A percentile compares a stretch with the other conserved stretches of the same genome.
phyloP scores from a whole-genome alignment of 2,329 filamentous ascomycete species.

The Arthrobotrys entomopaga region DNA sequence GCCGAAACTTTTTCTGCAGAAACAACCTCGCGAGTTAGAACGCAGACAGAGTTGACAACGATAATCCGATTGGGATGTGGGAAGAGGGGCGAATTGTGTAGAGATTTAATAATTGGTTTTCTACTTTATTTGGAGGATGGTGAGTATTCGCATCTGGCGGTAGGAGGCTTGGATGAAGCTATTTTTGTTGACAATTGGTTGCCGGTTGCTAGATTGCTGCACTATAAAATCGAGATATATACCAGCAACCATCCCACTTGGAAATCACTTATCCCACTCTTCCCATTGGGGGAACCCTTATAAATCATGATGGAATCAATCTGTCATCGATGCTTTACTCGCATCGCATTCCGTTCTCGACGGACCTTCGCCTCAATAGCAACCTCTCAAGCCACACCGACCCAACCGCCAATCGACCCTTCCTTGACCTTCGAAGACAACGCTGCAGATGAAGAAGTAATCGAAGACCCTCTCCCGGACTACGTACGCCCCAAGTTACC shows the following conservation, averaged over 20 bases:
- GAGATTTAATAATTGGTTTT: not conserved
- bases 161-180: not conserved
- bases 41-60: not conserved
- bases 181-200: not conserved
- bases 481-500: constrained; percentile 59
- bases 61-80: constrained; percentile 26
- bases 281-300: not conserved
- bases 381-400: constrained; percentile 12
- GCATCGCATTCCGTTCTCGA: constrained; percentile 40
- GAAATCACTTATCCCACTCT: too few species aligned
- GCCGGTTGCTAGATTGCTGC: not conserved
- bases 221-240: not conserved
- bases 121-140: not conserved
- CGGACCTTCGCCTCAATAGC: constrained; percentile 50
- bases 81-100: constrained; percentile 21
- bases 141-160: not conserved
- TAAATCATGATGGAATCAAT: constrained; percentile 40
- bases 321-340: constrained; percentile 52
- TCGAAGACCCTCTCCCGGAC: constrained; percentile 25
- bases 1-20: constrained; percentile 49
- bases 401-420: constrained; percentile 9
- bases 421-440: constrained; percentile 1
- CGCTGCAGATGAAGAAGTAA: not conserved
- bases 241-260: constrained; percentile 7
- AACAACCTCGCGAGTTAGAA: constrained; percentile 26